Evolutionary conservation across 2,329 filamentous ascomycete species (phyloP).

Genomic region (Diaporthe longicolla): DNA sequence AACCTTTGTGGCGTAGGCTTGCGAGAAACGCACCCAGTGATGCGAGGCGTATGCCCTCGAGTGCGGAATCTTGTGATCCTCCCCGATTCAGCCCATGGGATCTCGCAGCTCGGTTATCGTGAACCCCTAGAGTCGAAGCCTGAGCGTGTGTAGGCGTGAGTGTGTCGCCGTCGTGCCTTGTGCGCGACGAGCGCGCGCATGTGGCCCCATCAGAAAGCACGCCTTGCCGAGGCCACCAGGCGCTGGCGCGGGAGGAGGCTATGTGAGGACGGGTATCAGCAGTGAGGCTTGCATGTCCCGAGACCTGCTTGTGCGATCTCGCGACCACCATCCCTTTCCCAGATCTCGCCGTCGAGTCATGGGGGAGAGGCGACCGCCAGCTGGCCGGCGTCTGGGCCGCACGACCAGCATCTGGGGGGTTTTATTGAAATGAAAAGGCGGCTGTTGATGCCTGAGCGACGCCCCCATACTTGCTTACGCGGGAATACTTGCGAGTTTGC

Average conservation of each 20-base stretch:
- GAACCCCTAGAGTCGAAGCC: conserved; percentile 32
- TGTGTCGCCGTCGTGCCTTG: background rate
- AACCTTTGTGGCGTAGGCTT: background rate
- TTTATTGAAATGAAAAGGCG: background rate
- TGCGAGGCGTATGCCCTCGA: conserved; percentile 9
- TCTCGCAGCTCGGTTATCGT: conserved; percentile 42
- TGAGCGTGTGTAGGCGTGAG: background rate
- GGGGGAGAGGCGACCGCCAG: background rate
- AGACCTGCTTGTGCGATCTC: conserved; percentile 31
- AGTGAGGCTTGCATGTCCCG: conserved; percentile 34
- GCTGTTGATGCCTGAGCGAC: conserved; percentile 24
- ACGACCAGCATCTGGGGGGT: conserved; percentile 2
- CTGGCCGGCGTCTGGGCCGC: background rate
- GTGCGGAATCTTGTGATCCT: conserved; percentile 40
- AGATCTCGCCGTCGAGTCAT: conserved; percentile 1
- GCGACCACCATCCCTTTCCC: conserved; percentile 11
- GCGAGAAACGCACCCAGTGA: background rate
- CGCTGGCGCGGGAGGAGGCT: background rate
- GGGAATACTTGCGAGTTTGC: background rate
- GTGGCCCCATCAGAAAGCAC: conserved; percentile 17
- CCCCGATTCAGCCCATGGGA: conserved; percentile 39
- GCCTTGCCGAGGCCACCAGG: conserved; percentile 14
- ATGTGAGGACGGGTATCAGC: conserved; percentile 20
- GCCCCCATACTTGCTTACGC: conserved; percentile 1
- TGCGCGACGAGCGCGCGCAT: background rate